A percentile compares a stretch with the other conserved stretches of the same genome.
phyloP scores from a whole-genome alignment of 75 land plant species.

The Selaginella tamariscina region DNA sequence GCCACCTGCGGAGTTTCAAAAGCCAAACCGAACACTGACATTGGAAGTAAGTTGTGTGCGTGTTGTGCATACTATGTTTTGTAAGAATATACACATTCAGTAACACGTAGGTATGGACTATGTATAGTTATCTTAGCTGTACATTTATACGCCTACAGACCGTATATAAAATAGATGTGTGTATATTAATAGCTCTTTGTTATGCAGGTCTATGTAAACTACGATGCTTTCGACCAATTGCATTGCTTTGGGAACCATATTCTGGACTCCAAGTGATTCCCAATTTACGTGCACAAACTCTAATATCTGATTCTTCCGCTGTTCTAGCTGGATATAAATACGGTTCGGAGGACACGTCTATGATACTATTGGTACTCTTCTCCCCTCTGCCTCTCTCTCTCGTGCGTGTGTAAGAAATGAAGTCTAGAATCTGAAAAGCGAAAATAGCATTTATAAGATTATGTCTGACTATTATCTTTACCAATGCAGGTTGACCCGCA shows the following conservation, averaged over 20 bases:
- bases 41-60: constrained; percentile 41
- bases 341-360: constrained; percentile 52
- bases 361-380: constrained; percentile 70
- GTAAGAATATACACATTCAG: too few relatives aligned
- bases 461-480: background rate
- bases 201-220: constrained; percentile 69
- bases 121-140: too few relatives aligned
- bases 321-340: constrained; percentile 51
- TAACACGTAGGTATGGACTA: too few relatives aligned
- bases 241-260: constrained; percentile 67
- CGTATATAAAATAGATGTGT: too few relatives aligned
- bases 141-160: too few relatives aligned
- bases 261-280: constrained; percentile 74
- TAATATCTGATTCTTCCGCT: constrained; percentile 76
- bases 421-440: too few relatives aligned
- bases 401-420: too few relatives aligned
- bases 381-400: too few relatives aligned
- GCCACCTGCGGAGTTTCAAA: constrained; percentile 66
- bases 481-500: constrained; percentile 84
- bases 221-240: constrained; percentile 91
- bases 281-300: constrained; percentile 54
- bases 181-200: too few relatives aligned
- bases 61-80: too few relatives aligned
- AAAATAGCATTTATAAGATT: background rate
- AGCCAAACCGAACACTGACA: constrained; percentile 47